Conservation (phyloP, 805 yeast species). For the Nakazawaea sp. region DNA sequence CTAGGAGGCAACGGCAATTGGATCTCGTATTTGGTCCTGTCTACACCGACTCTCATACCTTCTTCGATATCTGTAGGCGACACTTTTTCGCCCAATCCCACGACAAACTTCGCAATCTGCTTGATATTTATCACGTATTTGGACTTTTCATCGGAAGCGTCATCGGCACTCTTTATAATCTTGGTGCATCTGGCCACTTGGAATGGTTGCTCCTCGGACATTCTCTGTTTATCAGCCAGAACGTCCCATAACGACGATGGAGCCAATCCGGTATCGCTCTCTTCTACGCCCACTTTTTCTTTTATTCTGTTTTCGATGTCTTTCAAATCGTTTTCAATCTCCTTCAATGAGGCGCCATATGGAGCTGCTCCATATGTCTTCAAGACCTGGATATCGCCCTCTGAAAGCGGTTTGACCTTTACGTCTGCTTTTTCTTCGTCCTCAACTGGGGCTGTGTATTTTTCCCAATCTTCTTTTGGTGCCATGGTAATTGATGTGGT, state of each 20-base stretch:
- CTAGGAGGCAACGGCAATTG: constrained; percentile 97
- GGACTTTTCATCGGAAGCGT: constrained; percentile 57
- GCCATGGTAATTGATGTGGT: too few species aligned
- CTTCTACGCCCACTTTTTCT: constrained; percentile 90
- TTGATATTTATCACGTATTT: constrained; percentile 95
- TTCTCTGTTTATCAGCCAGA: constrained; percentile 88
- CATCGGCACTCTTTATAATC: constrained; percentile 66
- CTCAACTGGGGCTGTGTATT: constrained; percentile 84
- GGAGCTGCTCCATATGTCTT: constrained; percentile 98
- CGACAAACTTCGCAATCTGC: constrained; percentile 97
- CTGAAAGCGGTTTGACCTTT: constrained; percentile 80
- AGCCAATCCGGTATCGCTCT: constrained; percentile 96
- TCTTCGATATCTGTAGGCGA: constrained; percentile 99
- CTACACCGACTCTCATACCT: constrained; percentile 99
- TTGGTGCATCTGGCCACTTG: constrained; percentile 99
- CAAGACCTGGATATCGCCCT: constrained; percentile 95
- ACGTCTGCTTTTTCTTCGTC: constrained; percentile 54
- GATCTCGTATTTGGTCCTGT: constrained; percentile 92
- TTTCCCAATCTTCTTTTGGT: constrained; percentile 98
- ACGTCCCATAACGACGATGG: constrained; percentile 98
- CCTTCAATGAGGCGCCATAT: constrained; percentile 74
- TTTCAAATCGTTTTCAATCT: constrained; percentile 80
- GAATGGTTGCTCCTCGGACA: constrained; percentile 89
- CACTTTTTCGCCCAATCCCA: constrained; percentile 92
- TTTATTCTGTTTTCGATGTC: constrained; percentile 81